Evolutionary conservation across 1,139 yeast genomes (phyloP).

Genomic region (Blastobotrys proliferans): DNA sequence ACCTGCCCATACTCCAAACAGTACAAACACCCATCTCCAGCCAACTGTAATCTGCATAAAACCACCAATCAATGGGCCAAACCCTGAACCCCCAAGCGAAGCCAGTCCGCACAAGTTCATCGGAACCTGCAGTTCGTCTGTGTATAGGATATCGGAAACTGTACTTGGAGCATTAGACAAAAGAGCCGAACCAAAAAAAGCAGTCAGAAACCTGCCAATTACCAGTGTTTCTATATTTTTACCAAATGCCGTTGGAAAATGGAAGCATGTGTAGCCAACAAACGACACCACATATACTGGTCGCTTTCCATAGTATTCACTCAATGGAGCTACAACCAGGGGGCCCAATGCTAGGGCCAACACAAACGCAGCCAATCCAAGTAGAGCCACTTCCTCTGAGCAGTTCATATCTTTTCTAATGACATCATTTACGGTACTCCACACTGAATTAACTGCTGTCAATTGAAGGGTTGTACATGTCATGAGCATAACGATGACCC

Average conservation of each 20-base stretch:
- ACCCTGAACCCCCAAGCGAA: conserved; percentile 62
- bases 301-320: conserved; percentile 60
- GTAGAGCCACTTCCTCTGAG: conserved; percentile 30
- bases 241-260: conserved; percentile 59
- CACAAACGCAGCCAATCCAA: conserved; percentile 60
- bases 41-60: conserved; percentile 37
- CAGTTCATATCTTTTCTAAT: conserved; percentile 35
- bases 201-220: conserved; percentile 58
- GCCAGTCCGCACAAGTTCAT: conserved; percentile 57
- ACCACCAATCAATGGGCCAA: conserved; percentile 62
- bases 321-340: conserved; percentile 57
- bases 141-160: conserved; percentile 67
- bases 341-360: conserved; percentile 63
- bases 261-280: conserved; percentile 49
- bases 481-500: not conserved
- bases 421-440: conserved; percentile 47
- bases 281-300: conserved; percentile 41
- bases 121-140: conserved; percentile 60
- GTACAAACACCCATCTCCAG: conserved; percentile 51
- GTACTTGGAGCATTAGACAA: conserved; percentile 80
- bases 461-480: conserved; percentile 41
- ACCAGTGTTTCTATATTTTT: conserved; percentile 65
- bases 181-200: conserved; percentile 61
- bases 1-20: conserved; percentile 59
- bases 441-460: conserved; percentile 54